Base-by-base conservation (phyloP, 148 eudicot species). In the Cornus kousa region DNA sequence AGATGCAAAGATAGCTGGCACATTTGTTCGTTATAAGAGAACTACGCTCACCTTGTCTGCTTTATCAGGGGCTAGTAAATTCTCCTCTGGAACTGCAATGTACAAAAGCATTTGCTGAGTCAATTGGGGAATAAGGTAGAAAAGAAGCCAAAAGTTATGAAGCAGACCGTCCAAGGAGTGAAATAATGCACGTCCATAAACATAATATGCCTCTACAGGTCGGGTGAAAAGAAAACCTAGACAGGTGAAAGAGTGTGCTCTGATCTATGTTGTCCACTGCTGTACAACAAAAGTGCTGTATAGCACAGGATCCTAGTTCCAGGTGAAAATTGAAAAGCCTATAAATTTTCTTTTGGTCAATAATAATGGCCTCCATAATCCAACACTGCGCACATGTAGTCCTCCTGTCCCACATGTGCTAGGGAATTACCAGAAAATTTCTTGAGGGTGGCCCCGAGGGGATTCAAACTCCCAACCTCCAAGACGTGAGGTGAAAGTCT, bases 11-110 rank as follows among this genome's bases (percentile, higher is more conserved):
- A 31, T n/a, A 17, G 22, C 64, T 14, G 59, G 13, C 65, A 67
- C 3, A 13, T 16, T 20, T 39, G 24, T 24, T 55, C 12, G 24
- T 37, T n/a, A 16, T 16, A 71, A 24, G 65, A 16, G 12, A 5
- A 70, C 19, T 59, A 57, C 43, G 88, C 90, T 86, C 67, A 92
- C 99, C 92, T 40, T 79, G 82, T 96, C 98, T 14, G 91, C 91
- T 80, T 89, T 82, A 32, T 89, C 91, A 9, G 95, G 97, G 20
- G 84, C 88, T 70, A 90, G 46, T 86, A 96, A 84, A 79, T 90
- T 93, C 80, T 96, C 99, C 86, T 96, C 98, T 12, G 99, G 67
- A 77, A 96, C 99, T 96, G 93, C 86, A 90, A 83, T 50, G 24
- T 71, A 73, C 67, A 79, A 12, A 78, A 59, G 1, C 75, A 77